Percentiles rank a stretch among this genome's conserved stretches.
Evolutionary conservation across 2,329 filamentous ascomycete genomes (phyloP).

Genomic region (Trichoderma polysporum): DNA sequence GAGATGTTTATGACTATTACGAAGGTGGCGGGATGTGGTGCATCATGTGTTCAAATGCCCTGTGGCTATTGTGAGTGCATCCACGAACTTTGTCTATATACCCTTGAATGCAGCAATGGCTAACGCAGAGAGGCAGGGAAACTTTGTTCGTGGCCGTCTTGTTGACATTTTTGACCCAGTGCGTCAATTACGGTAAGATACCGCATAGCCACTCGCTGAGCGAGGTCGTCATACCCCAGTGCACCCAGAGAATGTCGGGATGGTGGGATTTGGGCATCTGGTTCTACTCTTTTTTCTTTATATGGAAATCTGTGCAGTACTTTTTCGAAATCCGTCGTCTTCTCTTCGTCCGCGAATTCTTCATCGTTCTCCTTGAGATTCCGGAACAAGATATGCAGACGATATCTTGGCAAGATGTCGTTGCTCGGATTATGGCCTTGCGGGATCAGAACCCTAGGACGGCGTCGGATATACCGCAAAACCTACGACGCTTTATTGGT

Average conservation of each 20-base stretch:
- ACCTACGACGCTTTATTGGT: slow-evolving; percentile 61
- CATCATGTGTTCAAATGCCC: slow-evolving; percentile 68
- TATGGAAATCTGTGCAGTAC: slow-evolving; percentile 75
- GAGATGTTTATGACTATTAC: slow-evolving; percentile 83
- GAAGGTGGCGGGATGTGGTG: slow-evolving; percentile 80
- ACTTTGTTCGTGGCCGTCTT: slow-evolving; percentile 80
- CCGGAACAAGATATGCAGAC: slow-evolving; percentile 85
- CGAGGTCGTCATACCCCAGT: slow-evolving; percentile 66
- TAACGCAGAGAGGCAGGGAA: slow-evolving; percentile 51
- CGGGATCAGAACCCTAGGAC: slow-evolving; percentile 87
- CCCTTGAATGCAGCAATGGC: background rate
- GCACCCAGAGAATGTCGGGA: slow-evolving; percentile 72
- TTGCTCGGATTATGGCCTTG: slow-evolving; percentile 79
- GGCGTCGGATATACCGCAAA: slow-evolving; percentile 53
- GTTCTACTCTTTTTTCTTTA: slow-evolving; percentile 82
- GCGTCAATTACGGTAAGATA: slow-evolving; percentile 78
- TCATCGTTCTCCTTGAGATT: slow-evolving; percentile 76
- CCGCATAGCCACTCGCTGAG: slow-evolving; percentile 58
- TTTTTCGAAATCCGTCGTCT: slow-evolving; percentile 72
- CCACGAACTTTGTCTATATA: background rate
- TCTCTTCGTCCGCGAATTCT: slow-evolving; percentile 80
- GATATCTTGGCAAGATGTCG: slow-evolving; percentile 89
- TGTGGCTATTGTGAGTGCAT: slow-evolving; percentile 68
- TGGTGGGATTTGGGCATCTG: slow-evolving; percentile 77
- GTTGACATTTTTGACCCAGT: slow-evolving; percentile 80